Evolutionary conservation across 2,329 filamentous ascomycete species (phyloP).

Genomic region (Penicillium hordei): DNA sequence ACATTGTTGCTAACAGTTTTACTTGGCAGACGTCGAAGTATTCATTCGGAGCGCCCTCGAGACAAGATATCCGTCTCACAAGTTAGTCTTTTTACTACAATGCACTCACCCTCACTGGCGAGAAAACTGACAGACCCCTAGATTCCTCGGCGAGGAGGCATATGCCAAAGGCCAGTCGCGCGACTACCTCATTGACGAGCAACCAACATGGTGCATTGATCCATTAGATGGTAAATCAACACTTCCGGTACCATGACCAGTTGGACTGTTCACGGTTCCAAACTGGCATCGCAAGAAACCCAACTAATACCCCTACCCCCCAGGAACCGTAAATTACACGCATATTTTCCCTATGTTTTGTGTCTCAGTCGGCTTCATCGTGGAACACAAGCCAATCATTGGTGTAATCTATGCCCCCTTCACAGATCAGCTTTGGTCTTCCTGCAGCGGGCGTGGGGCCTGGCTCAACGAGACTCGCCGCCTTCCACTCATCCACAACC

Average conservation of each 20-base stretch:
- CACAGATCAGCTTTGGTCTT: conserved; percentile 66
- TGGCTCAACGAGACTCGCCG: conserved; percentile 66
- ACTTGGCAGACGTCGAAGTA: conserved; percentile 63
- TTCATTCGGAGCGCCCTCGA: conserved; percentile 65
- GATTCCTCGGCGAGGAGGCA: conserved; percentile 75
- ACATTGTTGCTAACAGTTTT: not conserved
- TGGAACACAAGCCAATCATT: conserved; percentile 61
- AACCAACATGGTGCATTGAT: conserved; percentile 74
- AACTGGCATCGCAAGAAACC: not conserved
- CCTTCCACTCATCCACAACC: conserved; percentile 64
- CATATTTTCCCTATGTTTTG: conserved; percentile 81
- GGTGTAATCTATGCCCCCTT: conserved; percentile 74
- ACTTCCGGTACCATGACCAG: too few species aligned
- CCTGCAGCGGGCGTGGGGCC: conserved; percentile 64
- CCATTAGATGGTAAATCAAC: conserved; percentile 63
- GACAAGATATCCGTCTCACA: conserved; percentile 63
- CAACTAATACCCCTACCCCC: not conserved
- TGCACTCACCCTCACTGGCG: not conserved
- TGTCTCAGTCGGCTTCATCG: conserved; percentile 69
- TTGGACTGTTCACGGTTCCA: not conserved
- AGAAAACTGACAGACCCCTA: conserved; percentile 31
- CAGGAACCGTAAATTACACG: conserved; percentile 73
- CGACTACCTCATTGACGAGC: conserved; percentile 63
- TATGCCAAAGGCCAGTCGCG: conserved; percentile 68
- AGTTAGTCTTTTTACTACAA: conserved; percentile 48